Conservation (phyloP, 306 rosid genomes). For the Quercus mongolica region DNA sequence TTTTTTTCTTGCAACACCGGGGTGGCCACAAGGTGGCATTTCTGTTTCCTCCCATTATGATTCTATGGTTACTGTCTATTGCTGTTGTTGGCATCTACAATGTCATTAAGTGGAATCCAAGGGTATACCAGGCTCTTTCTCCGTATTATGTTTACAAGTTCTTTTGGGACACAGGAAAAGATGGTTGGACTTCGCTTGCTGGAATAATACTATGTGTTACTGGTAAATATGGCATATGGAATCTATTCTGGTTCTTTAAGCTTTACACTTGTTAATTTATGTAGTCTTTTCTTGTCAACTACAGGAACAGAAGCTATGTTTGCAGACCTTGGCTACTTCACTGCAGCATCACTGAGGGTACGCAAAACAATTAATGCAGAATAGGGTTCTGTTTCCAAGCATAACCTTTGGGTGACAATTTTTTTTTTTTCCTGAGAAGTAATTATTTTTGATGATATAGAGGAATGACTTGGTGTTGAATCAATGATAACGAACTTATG, state of each 20-base stretch:
- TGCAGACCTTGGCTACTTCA: slow-evolving; percentile 73
- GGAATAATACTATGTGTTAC: slow-evolving; percentile 71
- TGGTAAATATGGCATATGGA: slow-evolving; percentile 42
- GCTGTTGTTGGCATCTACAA: slow-evolving; percentile 72
- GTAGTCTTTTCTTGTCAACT: slow-evolving; percentile 31
- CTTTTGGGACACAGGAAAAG: slow-evolving; percentile 64
- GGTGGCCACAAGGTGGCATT: slow-evolving; percentile 74
- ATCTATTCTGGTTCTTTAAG: slow-evolving; percentile 14
- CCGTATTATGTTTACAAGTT: slow-evolving; percentile 71
- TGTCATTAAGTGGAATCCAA: slow-evolving; percentile 70
- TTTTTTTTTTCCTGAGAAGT: neutral
- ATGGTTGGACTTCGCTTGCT: slow-evolving; percentile 76
- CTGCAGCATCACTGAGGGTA: slow-evolving; percentile 72
- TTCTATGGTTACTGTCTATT: slow-evolving; percentile 68
- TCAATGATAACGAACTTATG: neutral
- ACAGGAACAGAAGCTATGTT: slow-evolving; percentile 84
- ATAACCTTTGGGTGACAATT: slow-evolving; percentile 19
- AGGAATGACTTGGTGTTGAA: neutral
- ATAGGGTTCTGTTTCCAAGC: slow-evolving; percentile 15
- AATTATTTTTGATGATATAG: no score
- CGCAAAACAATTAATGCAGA: slow-evolving; percentile 26
- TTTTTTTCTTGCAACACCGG: slow-evolving; percentile 80
- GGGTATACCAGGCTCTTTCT: slow-evolving; percentile 73
- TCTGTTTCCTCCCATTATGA: slow-evolving; percentile 65
- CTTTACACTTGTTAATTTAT: slow-evolving; percentile 19